Evolutionary conservation across 129 eudicot genomes (phyloP).

Genomic region (sunflower (Helianthus annuus)): DNA sequence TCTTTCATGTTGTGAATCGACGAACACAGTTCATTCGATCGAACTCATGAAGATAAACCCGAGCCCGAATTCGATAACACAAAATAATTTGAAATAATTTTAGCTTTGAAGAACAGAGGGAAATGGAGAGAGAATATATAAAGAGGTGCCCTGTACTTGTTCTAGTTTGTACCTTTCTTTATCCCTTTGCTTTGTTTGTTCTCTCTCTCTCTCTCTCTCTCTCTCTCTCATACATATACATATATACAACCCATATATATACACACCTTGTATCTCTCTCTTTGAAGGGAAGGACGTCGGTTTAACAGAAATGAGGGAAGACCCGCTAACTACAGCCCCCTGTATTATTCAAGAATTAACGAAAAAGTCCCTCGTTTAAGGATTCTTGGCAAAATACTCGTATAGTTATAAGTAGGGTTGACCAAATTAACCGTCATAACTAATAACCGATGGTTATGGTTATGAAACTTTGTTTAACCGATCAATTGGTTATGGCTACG

Average conservation of each 20-base stretch:
- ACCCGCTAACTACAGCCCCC: slow-evolving; percentile 49
- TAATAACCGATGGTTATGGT: too few species aligned
- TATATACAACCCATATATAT: not conserved
- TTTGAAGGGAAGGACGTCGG: slow-evolving; percentile 78
- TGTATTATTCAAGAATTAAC: slow-evolving; percentile 7
- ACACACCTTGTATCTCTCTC: not conserved
- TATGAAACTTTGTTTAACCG: too few species aligned
- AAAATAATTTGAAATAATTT: slow-evolving; percentile 25
- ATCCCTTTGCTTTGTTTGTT: slow-evolving; percentile 31
- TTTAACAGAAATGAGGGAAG: slow-evolving; percentile 59
- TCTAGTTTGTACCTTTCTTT: slow-evolving; percentile 45
- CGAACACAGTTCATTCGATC: slow-evolving; percentile 19
- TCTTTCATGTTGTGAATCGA: slow-evolving; percentile 14
- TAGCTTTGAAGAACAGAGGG: slow-evolving; percentile 33
- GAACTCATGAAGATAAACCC: slow-evolving; percentile 21
- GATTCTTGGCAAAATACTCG: not conserved
- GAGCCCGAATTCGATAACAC: slow-evolving; percentile 22
- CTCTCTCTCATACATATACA: slow-evolving; percentile 1
- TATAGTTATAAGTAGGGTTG: too few species aligned
- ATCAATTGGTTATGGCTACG: too few species aligned
- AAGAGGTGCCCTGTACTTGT: slow-evolving; percentile 35
- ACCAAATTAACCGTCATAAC: too few species aligned
- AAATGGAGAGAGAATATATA: slow-evolving; percentile 30
- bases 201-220: slow-evolving; percentile 27
- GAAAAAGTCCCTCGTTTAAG: slow-evolving; percentile 18